phyloP scores from a whole-genome alignment of 108 stramenopile species.

The Bacterosira constricta region DNA sequence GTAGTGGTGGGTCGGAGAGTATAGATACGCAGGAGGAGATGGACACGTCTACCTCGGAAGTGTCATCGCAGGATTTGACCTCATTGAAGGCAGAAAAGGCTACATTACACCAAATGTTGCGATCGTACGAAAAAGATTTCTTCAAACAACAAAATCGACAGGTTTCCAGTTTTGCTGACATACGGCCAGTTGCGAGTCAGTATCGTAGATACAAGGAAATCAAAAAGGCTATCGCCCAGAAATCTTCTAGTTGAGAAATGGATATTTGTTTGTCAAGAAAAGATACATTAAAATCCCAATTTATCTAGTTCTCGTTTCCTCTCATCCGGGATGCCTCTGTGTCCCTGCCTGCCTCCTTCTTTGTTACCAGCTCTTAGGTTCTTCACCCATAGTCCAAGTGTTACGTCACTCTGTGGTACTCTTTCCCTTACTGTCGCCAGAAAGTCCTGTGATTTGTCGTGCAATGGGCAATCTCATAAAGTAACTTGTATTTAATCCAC shows the following conservation, averaged over 20 bases:
- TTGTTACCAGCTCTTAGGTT: too few species aligned
- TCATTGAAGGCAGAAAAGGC: conserved; percentile 80
- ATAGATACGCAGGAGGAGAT: neutral
- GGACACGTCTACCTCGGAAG: conserved; percentile 8
- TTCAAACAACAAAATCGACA: conserved; percentile 84
- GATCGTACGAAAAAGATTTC: conserved; percentile 90
- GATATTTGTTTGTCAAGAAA: neutral
- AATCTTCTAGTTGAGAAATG: neutral
- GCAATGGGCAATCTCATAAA: too few species aligned
- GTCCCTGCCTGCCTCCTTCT: too few species aligned
- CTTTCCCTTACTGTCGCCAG: too few species aligned
- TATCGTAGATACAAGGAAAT: conserved; percentile 94
- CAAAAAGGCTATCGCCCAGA: conserved; percentile 75
- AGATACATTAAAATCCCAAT: neutral
- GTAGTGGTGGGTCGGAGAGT: neutral
- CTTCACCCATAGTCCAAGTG: too few species aligned
- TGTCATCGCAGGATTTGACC: conserved; percentile 65
- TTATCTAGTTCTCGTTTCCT: neutral
- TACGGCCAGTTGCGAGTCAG: conserved; percentile 88
- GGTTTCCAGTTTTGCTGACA: conserved; percentile 89
- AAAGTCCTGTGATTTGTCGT: too few species aligned
- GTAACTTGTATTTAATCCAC: too few species aligned
- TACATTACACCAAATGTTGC: conserved; percentile 86
- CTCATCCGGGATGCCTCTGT: too few species aligned
- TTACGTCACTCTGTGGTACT: too few species aligned